Base-by-base conservation (phyloP, 2,329 filamentous ascomycete species). In the Arthrobotrys megalospora region DNA sequence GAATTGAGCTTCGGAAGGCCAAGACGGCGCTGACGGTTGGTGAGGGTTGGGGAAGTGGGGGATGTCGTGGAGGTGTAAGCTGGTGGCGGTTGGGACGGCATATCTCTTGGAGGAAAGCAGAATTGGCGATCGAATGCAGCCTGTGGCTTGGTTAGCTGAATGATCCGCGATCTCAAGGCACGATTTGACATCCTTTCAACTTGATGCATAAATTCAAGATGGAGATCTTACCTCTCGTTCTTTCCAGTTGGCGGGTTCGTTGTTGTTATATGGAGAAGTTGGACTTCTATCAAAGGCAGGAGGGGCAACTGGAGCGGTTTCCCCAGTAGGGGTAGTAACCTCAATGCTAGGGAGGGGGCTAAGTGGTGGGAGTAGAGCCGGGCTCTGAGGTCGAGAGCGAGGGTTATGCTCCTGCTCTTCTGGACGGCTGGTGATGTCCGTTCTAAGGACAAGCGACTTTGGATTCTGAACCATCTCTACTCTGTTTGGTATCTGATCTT, bases 341-440 rank as follows among this genome's bases (percentile, higher is more conserved):
- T 77, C 66, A 34, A 77, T 77, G 12, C 48, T 77, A 6, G 73
- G 73, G 8, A 77, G 50, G 34, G 73, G 55, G 19, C 36, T 50
- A 8, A 77, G 55, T 38, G 73, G 66, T 21, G 73, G 73, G 34
- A 77, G 62, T 28, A 71, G 58, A 45, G 73, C 73, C 12, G 66
- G 73, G 48, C 73, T 77, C 14, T 55, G 45, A 43, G 64, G 64
- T 65, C 64, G 32, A 11, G 72, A 76, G 50, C 73, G 58, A 38
- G 73, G 73, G 45, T 77, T 77, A 38, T 77, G 73, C 55, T 77
- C 73, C 73, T 77, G 73, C 50, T 77, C 73, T 24, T 77, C 66
- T 62, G 66, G 62, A 41, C 73, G 58, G 48, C 58, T 66, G 66
- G 48, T 77, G 60, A 77, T 60, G 60, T 77, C 73, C 73, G 73